Evolutionary conservation across 345 rosid genomes (phyloP).

Genomic region (Carallia pectinifolia): DNA sequence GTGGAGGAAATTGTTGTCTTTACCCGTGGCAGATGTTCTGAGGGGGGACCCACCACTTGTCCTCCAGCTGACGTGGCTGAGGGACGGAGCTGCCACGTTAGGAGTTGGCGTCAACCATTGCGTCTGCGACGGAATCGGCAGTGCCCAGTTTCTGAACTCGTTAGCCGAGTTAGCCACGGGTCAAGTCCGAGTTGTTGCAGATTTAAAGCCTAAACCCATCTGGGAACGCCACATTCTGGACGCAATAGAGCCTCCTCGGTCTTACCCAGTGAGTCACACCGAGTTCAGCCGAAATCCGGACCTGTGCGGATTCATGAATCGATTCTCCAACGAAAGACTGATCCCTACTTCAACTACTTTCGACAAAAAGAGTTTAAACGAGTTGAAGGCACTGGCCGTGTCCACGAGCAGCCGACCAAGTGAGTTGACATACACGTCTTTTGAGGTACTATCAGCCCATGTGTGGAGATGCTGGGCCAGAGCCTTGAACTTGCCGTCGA

Average conservation of each 20-base stretch:
- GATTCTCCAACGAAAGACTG: slow-evolving; percentile 56
- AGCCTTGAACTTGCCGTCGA: slow-evolving; percentile 58
- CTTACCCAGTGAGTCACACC: slow-evolving; percentile 38
- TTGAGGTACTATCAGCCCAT: slow-evolving; percentile 78
- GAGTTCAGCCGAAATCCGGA: slow-evolving; percentile 65
- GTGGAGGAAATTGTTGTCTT: slow-evolving; percentile 66
- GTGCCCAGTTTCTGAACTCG: slow-evolving; percentile 62
- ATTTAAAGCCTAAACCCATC: slow-evolving; percentile 32
- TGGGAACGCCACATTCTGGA: slow-evolving; percentile 83
- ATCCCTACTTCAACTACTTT: slow-evolving; percentile 59
- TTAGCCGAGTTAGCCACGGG: slow-evolving; percentile 52
- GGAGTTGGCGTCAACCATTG: slow-evolving; percentile 76
- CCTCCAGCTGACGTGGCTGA: slow-evolving; percentile 86
- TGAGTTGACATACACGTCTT: slow-evolving; percentile 49
- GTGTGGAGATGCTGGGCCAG: slow-evolving; percentile 88
- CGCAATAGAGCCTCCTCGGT: slow-evolving; percentile 16
- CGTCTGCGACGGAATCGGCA: slow-evolving; percentile 71
- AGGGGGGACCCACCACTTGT: slow-evolving; percentile 72
- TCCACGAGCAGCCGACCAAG: slow-evolving; percentile 7
- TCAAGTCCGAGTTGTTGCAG: slow-evolving; percentile 16
- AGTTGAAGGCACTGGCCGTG: slow-evolving; percentile 50
- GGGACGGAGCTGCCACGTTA: slow-evolving; percentile 63
- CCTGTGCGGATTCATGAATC: slow-evolving; percentile 54
- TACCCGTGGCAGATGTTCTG: slow-evolving; percentile 63
- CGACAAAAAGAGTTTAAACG: slow-evolving; percentile 37